These are phyloP conservation scores for Ophiocordyceps camponoti-floridani DNA, from an alignment of 2,329 filamentous ascomycete species.

Conservation along the genomic window DNA sequence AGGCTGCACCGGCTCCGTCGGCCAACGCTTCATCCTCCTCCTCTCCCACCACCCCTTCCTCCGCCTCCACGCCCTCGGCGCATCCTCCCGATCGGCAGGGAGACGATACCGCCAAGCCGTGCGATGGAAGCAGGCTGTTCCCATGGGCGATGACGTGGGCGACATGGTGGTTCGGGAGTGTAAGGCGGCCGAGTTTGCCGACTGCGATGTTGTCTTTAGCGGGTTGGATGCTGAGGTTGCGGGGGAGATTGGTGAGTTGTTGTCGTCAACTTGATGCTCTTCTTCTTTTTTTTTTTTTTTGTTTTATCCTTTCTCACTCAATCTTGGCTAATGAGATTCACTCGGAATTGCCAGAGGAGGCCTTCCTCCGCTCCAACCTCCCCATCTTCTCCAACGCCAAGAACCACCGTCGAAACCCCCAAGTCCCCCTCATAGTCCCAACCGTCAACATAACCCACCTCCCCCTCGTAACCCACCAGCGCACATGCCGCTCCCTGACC, in stretches of 20 bases:
- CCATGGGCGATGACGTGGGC: conserved; percentile 56
- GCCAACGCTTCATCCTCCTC: conserved; percentile 87
- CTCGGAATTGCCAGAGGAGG: conserved; percentile 45
- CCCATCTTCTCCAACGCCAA: conserved; percentile 96
- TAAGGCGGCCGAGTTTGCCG: conserved; percentile 61
- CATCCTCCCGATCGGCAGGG: conserved; percentile 73
- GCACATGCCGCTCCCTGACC: conserved; percentile 49
- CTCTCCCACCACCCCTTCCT: conserved; percentile 78
- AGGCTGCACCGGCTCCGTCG: conserved; percentile 84
- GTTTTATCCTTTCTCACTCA: background rate
- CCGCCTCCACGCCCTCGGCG: conserved; percentile 73
- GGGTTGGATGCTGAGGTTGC: conserved; percentile 87
- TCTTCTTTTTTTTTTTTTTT: background rate
- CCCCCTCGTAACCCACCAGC: conserved; percentile 76
- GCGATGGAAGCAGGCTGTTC: conserved; percentile 78
- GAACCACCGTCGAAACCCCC: conserved; percentile 81
- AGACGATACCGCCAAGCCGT: conserved; percentile 93
- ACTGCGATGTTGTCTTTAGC: conserved; percentile 87
- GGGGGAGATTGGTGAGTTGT: conserved; percentile 66
- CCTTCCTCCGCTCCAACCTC: conserved; percentile 74
- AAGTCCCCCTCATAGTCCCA: conserved; percentile 85
- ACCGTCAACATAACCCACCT: conserved; percentile 86
- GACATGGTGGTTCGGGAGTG: conserved; percentile 77
- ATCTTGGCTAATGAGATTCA: background rate
- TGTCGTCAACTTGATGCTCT: conserved; percentile 9